Evolutionary conservation across 441 rosid genomes (phyloP), one percentile per base, ranked within the genome.

Genomic region (Sinapis alba): DNA sequence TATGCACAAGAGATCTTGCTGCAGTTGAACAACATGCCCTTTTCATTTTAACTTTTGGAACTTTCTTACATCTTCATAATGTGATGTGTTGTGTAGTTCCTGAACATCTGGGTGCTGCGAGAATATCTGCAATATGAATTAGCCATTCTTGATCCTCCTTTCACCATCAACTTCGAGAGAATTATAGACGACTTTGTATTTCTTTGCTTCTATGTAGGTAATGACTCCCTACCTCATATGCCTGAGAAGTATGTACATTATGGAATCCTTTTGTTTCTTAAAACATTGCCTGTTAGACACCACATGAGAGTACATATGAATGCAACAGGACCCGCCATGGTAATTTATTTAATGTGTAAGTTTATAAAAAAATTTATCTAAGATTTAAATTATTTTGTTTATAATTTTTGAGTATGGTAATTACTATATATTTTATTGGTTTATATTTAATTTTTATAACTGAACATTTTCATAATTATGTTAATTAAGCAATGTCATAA

Each of bases 161-260:
- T 96, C 81, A 76, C 64, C 51, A 83, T 96, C 71, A 80, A 93
- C 80, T 89, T 91, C 51, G 99, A 96, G 76, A 81, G 90, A 64
- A 86, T 96, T 84, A 89, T 96, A 75, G 98, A 96, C 51, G 98
- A 96, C 82, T 96, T 96, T 87, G 98, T 96, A 26, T 96, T 93
- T 79, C 66, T 93, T 20, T 96, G 99, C 82, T 96, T 96, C 78
- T 93, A 93, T 80, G 97, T 96, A 62, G 99, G 99, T 80, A 96
- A 96, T 74, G 99, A 93, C 88, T 96, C 93, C 82, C 89, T 93
- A 73, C 99, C 98, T 10, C 98, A 93, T 74, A 89, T 96, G 98
- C 99, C 99, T 54, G 97, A 83, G 99, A 96, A 97, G 99, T 91
- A 81, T 43, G 85, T 45, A 34, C 34, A n/a, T 23, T 38, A 30